phyloP scores from a whole-genome alignment of 2,329 filamentous ascomycete species.

The Lachnellula occidentalis region DNA sequence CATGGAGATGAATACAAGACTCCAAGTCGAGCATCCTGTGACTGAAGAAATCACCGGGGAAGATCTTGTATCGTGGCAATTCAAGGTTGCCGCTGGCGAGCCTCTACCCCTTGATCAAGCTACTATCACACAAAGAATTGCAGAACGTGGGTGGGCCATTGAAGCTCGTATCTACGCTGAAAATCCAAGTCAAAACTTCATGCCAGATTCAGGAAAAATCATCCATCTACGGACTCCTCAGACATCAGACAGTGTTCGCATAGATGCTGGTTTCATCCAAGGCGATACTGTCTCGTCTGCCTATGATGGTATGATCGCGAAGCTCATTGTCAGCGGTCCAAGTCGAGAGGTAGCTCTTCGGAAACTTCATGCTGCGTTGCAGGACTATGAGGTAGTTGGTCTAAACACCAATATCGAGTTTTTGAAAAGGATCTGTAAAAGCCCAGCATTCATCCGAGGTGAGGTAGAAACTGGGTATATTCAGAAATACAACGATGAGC shows the following conservation, averaged over 20 bases:
- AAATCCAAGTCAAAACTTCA: slow-evolving; percentile 84
- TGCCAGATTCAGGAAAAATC: slow-evolving; percentile 86
- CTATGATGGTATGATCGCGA: slow-evolving; percentile 98
- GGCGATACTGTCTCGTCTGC: slow-evolving; percentile 90
- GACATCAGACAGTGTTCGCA: slow-evolving; percentile 67
- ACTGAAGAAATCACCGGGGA: slow-evolving; percentile 74
- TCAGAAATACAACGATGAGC: slow-evolving; percentile 73
- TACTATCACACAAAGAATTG: slow-evolving; percentile 64
- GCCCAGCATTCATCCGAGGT: slow-evolving; percentile 75
- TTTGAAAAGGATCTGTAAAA: slow-evolving; percentile 78
- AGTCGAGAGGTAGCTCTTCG: slow-evolving; percentile 76
- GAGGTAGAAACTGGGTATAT: slow-evolving; percentile 97
- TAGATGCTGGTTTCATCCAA: slow-evolving; percentile 88
- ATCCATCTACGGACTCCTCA: slow-evolving; percentile 74
- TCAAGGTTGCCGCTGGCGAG: slow-evolving; percentile 73
- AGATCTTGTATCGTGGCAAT: slow-evolving; percentile 91
- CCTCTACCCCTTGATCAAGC: slow-evolving; percentile 60
- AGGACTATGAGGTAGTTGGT: slow-evolving; percentile 87
- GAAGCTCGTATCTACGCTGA: slow-evolving; percentile 97
- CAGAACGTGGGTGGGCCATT: slow-evolving; percentile 75
- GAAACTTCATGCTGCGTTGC: slow-evolving; percentile 73
- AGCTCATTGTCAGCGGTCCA: slow-evolving; percentile 83
- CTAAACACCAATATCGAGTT: slow-evolving; percentile 96
- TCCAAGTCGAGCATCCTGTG: slow-evolving; percentile 96
- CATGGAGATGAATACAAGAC: slow-evolving; percentile 77